Evolutionary conservation across 2,329 filamentous ascomycete genomes (phyloP), one percentile per base, ranked within the genome.

Genomic region (Tolypocladium endophyticum): DNA sequence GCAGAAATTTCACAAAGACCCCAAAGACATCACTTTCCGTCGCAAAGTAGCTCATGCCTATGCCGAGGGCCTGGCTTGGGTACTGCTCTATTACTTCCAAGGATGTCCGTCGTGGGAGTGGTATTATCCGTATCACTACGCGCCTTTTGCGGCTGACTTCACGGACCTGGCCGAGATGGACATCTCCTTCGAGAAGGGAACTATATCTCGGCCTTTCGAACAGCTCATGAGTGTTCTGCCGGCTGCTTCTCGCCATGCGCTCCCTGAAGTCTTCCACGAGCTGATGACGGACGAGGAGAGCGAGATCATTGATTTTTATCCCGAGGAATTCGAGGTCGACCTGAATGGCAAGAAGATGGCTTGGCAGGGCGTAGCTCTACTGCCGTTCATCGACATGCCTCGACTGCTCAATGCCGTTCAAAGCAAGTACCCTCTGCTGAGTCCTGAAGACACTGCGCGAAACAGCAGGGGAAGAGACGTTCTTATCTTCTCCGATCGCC

Each of bases 111-210:
- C 92, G 0, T 99, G 95, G 94, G 95, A 93, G 58, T 99, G 94
- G 94, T 99, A 94, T 72, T 99, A 97, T 70, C 94, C 94, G 0
- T 96, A 97, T 70, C 94, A 99, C 71, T 99, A 99, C 71, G 95
- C 94, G 1, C 94, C 95, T 4, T 99, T 99, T 71, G 94, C 94
- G 2, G 89, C 92, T 58, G 94, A 99, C 73, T 99, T 99, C 72
- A 87, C 89, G 61, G 87, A 92, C 59, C 80, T 99, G 54, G 84
- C 81, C 58, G 86, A 91, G 65, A 86, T 96, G 79, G 81, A 89
- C 38, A 84, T 96, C 64, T 78, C 82, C 23, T 99, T 99, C 66
- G 83, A 90, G 61, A 90, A 92, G 72, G 93, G 93, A 14, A 85
- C 81, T 56, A 89, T 91, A 4, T 97, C 96, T 66, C 88, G 81